Evolutionary conservation across 495 filamentous ascomycete genomes (phyloP).

Genomic region (Geoglossum glabrum): DNA sequence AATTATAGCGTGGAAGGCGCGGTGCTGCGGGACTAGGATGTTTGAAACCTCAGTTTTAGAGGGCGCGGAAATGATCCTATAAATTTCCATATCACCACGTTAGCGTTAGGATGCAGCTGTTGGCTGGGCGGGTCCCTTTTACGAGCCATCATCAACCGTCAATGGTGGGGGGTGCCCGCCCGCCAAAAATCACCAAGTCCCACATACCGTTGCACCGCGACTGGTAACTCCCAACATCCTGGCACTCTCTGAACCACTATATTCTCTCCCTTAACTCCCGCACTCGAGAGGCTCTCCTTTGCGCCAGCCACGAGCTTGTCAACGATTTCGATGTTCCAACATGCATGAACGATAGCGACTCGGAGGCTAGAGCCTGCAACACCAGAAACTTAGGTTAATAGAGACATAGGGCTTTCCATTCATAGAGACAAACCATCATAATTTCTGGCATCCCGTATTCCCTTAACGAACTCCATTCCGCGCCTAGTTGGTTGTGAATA

Average conservation of each 20-base stretch:
- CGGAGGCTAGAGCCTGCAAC: conserved; percentile 57
- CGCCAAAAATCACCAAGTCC: background rate
- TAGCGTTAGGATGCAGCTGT: too few relatives aligned
- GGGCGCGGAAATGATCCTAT: conserved; percentile 35
- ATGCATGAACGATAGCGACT: conserved; percentile 84
- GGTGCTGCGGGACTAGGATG: conserved; percentile 18
- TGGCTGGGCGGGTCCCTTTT: background rate
- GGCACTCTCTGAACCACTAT: conserved; percentile 80
- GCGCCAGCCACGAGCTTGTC: conserved; percentile 58
- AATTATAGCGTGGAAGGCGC: conserved; percentile 79
- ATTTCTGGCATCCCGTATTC: too few relatives aligned
- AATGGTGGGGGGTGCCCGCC: too few relatives aligned
- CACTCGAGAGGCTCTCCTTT: conserved; percentile 35
- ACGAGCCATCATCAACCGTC: too few relatives aligned
- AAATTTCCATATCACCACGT: too few relatives aligned
- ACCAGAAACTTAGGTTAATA: background rate
- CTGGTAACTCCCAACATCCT: conserved; percentile 82
- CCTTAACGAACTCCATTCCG: too few relatives aligned
- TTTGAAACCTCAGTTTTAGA: conserved; percentile 43
- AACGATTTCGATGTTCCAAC: conserved; percentile 77
- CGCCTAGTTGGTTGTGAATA: too few relatives aligned
- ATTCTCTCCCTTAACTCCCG: conserved; percentile 70
- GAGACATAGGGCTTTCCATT: background rate
- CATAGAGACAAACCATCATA: too few relatives aligned
- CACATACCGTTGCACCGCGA: conserved; percentile 59